phyloP scores from a whole-genome alignment of 2,329 filamentous ascomycete genomes.

The Sporothrix protearum region DNA sequence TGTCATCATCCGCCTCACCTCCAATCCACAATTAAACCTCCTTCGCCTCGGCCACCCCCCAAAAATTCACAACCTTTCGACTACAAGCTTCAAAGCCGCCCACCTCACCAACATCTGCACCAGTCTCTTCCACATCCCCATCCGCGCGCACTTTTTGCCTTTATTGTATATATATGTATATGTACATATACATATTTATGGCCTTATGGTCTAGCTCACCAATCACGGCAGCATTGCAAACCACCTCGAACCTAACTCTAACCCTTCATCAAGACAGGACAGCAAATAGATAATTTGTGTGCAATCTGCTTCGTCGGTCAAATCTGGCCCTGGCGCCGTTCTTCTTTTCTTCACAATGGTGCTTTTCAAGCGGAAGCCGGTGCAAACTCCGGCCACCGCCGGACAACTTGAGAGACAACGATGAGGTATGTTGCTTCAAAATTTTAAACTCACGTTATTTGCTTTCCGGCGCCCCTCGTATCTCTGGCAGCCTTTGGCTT shows the following conservation, averaged over 20 bases:
- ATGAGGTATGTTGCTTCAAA: constrained; percentile 61
- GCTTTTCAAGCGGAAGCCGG: constrained; percentile 91
- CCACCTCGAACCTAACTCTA: not conserved
- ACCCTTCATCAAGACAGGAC: not conserved
- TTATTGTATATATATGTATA: not conserved
- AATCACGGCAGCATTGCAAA: not conserved
- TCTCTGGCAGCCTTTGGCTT: constrained; percentile 21
- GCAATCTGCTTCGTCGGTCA: not conserved
- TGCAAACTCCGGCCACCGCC: constrained; percentile 74
- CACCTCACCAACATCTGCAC: not conserved
- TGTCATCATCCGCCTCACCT: constrained; percentile 3
- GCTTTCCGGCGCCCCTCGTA: not conserved
- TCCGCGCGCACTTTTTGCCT: not conserved
- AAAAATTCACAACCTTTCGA: not conserved
- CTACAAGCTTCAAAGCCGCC: constrained; percentile 5
- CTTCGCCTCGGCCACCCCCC: not conserved
- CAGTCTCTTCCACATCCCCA: not conserved
- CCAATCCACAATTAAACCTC: constrained; percentile 12
- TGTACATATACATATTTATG: not conserved
- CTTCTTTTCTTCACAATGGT: constrained; percentile 39
- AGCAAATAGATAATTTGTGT: no score
- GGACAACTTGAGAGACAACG: constrained; percentile 66
- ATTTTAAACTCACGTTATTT: no score
- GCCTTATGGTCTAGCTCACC: no score
- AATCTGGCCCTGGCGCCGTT: not conserved